A percentile compares a stretch with the other conserved stretches of the same genome.
Conservation (phyloP, 2,329 filamentous ascomycete genomes). For the Sporothrix sp. region DNA sequence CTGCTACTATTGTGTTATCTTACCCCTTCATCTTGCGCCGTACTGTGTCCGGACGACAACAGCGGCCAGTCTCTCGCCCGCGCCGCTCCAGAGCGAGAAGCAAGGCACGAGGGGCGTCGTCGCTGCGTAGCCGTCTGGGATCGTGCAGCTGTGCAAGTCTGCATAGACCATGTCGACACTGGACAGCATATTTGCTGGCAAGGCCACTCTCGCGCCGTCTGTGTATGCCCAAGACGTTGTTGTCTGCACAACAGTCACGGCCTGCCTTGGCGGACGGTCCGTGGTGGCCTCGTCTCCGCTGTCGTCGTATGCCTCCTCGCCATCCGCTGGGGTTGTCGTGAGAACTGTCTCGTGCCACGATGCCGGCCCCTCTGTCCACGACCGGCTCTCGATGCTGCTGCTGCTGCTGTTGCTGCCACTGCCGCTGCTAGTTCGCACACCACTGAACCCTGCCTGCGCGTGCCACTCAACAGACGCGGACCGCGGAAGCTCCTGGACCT, state of each 20-base stretch:
- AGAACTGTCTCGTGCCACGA: slow-evolving; percentile 1
- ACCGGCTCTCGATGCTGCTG: background rate
- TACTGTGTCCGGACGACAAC: slow-evolving; percentile 23
- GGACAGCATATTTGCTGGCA: background rate
- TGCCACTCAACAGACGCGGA: slow-evolving; percentile 76
- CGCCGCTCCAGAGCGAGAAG: slow-evolving; percentile 31
- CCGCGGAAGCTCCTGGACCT: slow-evolving; percentile 69
- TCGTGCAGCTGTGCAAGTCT: slow-evolving; percentile 3
- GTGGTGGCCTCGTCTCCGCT: background rate
- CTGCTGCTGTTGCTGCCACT: background rate
- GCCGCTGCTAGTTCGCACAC: slow-evolving; percentile 18
- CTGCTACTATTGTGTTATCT: no score
- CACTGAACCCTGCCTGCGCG: slow-evolving; percentile 50
- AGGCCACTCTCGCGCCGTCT: background rate
- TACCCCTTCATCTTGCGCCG: no score
- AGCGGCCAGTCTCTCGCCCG: slow-evolving; percentile 27
- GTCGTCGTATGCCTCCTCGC: background rate
- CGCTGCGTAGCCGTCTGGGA: background rate
- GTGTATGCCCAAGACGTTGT: background rate
- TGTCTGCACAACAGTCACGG: slow-evolving; percentile 9
- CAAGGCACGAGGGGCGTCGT: slow-evolving; percentile 31
- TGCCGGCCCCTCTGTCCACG: background rate
- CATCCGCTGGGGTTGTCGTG: background rate
- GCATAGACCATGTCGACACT: slow-evolving; percentile 14
- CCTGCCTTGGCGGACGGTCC: background rate